A percentile compares a stretch with the other conserved stretches of the same genome.
These are phyloP conservation scores for Blastomyces gilchristii DNA, from an alignment of 2,329 filamentous ascomycete species.

Conservation along the genomic window DNA sequence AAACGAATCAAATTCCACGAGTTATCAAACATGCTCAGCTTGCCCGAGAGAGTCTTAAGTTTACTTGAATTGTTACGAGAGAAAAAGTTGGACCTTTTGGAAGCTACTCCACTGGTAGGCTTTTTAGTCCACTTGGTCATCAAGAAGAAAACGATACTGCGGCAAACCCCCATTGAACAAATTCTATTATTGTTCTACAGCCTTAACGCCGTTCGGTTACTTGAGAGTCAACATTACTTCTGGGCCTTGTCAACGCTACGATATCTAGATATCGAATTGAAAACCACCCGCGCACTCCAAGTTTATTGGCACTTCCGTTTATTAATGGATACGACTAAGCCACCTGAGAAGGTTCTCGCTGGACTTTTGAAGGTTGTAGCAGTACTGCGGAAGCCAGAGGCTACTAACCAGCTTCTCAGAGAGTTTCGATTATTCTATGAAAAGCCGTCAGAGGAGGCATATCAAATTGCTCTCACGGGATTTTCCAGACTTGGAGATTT, in stretches of 20 bases:
- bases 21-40: constrained; percentile 12
- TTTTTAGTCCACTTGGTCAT: constrained; percentile 23
- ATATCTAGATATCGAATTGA: constrained; percentile 20
- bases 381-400: constrained; percentile 25
- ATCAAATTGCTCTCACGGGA: constrained; percentile 29
- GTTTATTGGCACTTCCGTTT: constrained; percentile 35
- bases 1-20: not conserved
- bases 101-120: constrained; percentile 13
- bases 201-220: constrained; percentile 20
- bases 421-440: constrained; percentile 29
- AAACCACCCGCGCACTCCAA: constrained; percentile 25
- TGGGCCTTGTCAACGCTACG: constrained; percentile 24
- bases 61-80: not conserved
- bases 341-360: constrained; percentile 15
- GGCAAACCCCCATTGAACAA: constrained; percentile 22
- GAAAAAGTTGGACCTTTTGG: not conserved
- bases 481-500: constrained; percentile 41
- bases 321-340: constrained; percentile 20
- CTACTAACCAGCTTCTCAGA: constrained; percentile 33
- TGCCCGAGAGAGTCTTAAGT: constrained; percentile 3
- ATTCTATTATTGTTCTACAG: constrained; percentile 23
- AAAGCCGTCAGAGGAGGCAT: constrained; percentile 25
- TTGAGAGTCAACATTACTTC: constrained; percentile 22
- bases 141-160: constrained; percentile 19
- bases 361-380: constrained; percentile 22